A percentile compares a stretch with the other conserved stretches of the same genome.
Conservation (phyloP, 179 eudicot genomes). For the Camellia oleifera region DNA sequence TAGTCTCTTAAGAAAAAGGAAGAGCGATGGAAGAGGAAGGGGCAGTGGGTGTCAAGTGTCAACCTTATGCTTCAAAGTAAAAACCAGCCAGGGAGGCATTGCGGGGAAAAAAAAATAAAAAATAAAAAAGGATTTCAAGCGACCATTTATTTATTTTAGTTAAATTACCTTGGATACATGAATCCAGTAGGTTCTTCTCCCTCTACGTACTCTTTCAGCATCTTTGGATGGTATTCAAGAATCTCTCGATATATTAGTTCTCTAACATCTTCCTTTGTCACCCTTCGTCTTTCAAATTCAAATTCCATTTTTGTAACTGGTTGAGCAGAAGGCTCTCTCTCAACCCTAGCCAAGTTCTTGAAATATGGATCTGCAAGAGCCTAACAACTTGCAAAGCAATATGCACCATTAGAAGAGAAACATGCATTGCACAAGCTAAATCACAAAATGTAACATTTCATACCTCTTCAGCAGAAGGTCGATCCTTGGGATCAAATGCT, state of each 20-base stretch:
- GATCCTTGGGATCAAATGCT: slow-evolving; percentile 44
- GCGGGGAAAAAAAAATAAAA: neutral
- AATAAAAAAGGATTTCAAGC: neutral
- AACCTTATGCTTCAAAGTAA: neutral
- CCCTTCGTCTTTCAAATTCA: slow-evolving; percentile 47
- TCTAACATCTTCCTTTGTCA: slow-evolving; percentile 47
- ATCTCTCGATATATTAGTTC: slow-evolving; percentile 51
- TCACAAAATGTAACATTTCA: neutral
- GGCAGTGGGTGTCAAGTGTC: neutral
- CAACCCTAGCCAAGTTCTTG: slow-evolving; percentile 42
- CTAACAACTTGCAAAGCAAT: slow-evolving; percentile 11
- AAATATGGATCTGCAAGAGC: slow-evolving; percentile 53
- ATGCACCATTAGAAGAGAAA: neutral
- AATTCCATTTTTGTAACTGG: slow-evolving; percentile 53
- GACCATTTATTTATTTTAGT: neutral
- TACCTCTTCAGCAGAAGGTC: slow-evolving; percentile 48
- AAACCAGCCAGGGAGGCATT: slow-evolving; percentile 5
- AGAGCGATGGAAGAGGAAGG: no score
- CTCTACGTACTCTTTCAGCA: slow-evolving; percentile 47
- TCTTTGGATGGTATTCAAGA: slow-evolving; percentile 51
- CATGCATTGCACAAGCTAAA: neutral
- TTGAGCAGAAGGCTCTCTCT: slow-evolving; percentile 45
- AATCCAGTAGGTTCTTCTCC: slow-evolving; percentile 67
- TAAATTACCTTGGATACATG: slow-evolving; percentile 70
- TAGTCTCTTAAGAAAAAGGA: no score